Percentiles rank a stretch among this genome's conserved stretches.
Evolutionary conservation across 2,329 filamentous ascomycete species (phyloP).

Genomic region (Aspergillus sojae): DNA sequence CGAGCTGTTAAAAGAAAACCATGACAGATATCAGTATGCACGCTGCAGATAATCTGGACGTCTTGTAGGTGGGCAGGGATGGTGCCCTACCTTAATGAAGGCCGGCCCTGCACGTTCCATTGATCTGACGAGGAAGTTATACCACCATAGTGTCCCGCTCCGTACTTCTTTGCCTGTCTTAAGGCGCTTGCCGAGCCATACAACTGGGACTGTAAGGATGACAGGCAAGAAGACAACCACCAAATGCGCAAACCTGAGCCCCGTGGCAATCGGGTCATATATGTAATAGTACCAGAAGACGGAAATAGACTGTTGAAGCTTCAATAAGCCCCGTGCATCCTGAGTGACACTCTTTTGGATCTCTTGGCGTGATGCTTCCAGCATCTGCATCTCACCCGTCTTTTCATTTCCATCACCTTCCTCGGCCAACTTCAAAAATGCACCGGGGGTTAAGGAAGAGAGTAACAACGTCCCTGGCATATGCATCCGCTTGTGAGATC

Average conservation of each 20-base stretch:
- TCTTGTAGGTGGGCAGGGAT: constrained; percentile 1
- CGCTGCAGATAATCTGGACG: not conserved
- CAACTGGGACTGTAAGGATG: constrained; percentile 73
- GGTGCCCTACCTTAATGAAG: constrained; percentile 81
- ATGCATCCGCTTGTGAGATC: constrained; percentile 25
- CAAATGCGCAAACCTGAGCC: constrained; percentile 83
- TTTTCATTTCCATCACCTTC: constrained; percentile 54
- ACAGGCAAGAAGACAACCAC: constrained; percentile 90
- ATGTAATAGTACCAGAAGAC: constrained; percentile 65
- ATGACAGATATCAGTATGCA: constrained; percentile 3
- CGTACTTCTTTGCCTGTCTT: constrained; percentile 72
- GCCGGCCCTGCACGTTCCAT: constrained; percentile 95
- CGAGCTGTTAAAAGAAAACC: constrained; percentile 60
- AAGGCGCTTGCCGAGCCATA: constrained; percentile 74
- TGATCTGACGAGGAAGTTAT: constrained; percentile 77
- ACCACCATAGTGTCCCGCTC: constrained; percentile 90
- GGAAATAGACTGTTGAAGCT: constrained; percentile 61
- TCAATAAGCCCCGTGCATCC: constrained; percentile 61
- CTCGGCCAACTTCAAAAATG: constrained; percentile 61
- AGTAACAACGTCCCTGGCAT: constrained; percentile 36
- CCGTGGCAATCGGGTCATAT: constrained; percentile 81
- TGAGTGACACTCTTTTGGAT: constrained; percentile 69
- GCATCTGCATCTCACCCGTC: constrained; percentile 84
- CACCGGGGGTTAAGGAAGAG: constrained; percentile 58
- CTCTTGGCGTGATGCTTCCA: constrained; percentile 77